Base-by-base conservation (phyloP, 371 early-diverging fungal species). In the Apophysomyces trapeziformis region DNA sequence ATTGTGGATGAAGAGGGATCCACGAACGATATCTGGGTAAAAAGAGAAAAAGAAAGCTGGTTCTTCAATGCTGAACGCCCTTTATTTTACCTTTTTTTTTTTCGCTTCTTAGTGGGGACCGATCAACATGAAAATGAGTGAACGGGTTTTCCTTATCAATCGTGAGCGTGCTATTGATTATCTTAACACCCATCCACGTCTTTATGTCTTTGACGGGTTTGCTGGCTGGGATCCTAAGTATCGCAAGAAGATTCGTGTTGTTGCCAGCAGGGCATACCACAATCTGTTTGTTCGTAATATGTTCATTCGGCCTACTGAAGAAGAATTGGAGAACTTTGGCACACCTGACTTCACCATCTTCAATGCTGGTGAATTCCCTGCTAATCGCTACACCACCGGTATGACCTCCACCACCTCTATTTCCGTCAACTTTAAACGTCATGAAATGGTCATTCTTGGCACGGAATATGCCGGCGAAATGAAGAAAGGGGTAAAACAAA, bases 381-480 rank as follows among this genome's bases (percentile, higher is more conserved):
- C 98, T 68, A 96, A 97, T 83, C 86, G 95, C 38, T 96, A 92
- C 85, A 96, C 97, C 64, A 93, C 92, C 35, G 98, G 98, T 57
- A 97, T 98, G 97, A 96, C 96, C 60, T 95, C 95, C 43, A 89
- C 91, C 68, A 98, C 98, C 58, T 92, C 92, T 39, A 90, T 98
- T 58, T 86, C 95, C 18, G 83, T 98, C 78, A 92, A 93, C 85
- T 98, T 98, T 70, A 89, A 90, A 62, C 84, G 86, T 47, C 70
- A 71, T 9, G 89, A 89, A 69, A 85, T 90, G 86, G 96, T 98
- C 61, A 97, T 98, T 68, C 89, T 98, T 47, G 98, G 98, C 61
- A 95, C 97, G 65, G 93, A 96, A 77, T 98, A 98, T 72, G 98
- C 98, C 58, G 98, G 98, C 67, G 98, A 98, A 85, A 98, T 98